Evolutionary conservation across 768 basidiomycete species (phyloP), one percentile per base, ranked within the genome.

Genomic region (Leccinum rimulosum): DNA sequence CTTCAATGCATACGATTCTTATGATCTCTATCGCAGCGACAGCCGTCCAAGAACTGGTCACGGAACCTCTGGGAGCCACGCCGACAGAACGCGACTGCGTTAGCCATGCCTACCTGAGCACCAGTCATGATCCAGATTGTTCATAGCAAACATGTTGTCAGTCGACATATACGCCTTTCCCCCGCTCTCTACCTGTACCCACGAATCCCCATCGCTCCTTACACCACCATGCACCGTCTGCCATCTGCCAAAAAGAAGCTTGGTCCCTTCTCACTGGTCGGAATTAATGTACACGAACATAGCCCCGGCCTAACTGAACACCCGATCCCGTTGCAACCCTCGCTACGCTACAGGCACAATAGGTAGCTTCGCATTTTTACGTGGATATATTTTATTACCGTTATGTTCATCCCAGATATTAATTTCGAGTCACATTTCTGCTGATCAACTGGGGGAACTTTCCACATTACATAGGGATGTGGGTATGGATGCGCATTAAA

Each of bases 11-110:
- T 75, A 70, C 53, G 54, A 52, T 28, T 60, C 67, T 25, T 74
- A 74, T 58, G 79, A 77, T 61, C 73, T 78, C 35, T 76, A 79
- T 54, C 77, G 76, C 48, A 69, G 70, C 48, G 73, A 70, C 54
- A 70, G 70, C 61, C 75, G 77, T 60, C 71, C 81, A 58, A 75
- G 77, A 38, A 76, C 77, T 38, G 75, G 78, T 10, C 78, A 80
- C 57, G 72, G 73, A 43, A 66, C 60, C 52, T 53, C 64, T 9
- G 66, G 53, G 43, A 67, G 61, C 33, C 71, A 68, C 45, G 54
- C 61, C 17, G 69, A 68, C 38, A 67, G 66, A 59, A 64, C 53
- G 22, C 70, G 65, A 55, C 33, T 65, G 10, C 67, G 65, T 27
- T 19, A 59, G 60, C 48, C 71, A 70, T 50, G 31, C 47, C 45